Evolutionary conservation across 2,329 filamentous ascomycete genomes (phyloP), one percentile per base, ranked within the genome.

Genomic region (Ceratocystiopsis brevicomis): DNA sequence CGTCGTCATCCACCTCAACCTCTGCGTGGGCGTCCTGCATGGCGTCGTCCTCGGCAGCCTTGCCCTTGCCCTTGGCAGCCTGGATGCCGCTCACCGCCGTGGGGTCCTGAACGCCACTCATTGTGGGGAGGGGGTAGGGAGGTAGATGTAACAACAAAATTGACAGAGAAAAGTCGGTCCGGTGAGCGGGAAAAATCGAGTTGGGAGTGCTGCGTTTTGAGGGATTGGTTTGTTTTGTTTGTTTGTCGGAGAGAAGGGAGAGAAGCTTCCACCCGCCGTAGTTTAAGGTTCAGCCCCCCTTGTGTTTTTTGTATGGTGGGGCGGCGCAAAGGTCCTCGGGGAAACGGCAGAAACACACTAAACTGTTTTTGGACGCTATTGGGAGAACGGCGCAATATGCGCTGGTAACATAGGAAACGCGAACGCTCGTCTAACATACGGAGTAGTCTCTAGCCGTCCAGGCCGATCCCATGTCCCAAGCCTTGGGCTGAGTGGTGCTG

Each of bases 21-120:
- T 78, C 78, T 42, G 86, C 80, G 18, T 78, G 76, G 56, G 69
- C 69, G 56, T 74, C 63, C 53, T 81, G 75, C 51, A 76, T 65
- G 37, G 61, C 60, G 42, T 61, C 57, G 48, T 71, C 62, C 51
- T 64, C 61, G 41, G 65, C 57, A 15, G 33, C 78, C 69, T 94
- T 94, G 66, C 85, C 85, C 71, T 94, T 94, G 63, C 83, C 84
- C 55, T 75, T 68, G 48, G 5, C 25, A 2, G 25, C 25, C 6
- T 30, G 10, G 25, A 30, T 11, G 25, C 10, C 25, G 25, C 25
- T 30, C 25, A 30, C 48, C 47, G 56, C 56, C 53, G 66, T 56
- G 55, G 62, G 54, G 53, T 66, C 61, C 53, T 65, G 55, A 44
- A 68, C 61, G 50, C 61, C 61, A 62, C 68, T 70, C 51, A 74